Conservation (phyloP, 164 flowering plant genomes). For the Magnolia kwangsiensis region DNA sequence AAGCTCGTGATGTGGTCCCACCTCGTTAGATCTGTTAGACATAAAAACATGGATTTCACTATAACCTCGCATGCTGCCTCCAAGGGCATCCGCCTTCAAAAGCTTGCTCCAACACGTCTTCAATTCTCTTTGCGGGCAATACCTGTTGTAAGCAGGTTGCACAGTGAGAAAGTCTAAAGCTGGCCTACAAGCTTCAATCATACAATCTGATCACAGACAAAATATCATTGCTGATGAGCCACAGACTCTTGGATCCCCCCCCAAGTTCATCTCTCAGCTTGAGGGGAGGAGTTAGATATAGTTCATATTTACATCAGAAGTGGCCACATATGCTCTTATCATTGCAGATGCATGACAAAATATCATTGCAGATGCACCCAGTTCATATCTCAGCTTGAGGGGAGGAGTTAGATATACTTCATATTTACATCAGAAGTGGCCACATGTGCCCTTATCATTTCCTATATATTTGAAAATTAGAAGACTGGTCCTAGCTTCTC, state of each 20-base stretch:
- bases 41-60: constrained; percentile 13
- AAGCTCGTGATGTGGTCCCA: neutral
- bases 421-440: no score
- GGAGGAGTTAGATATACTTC: no score
- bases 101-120: constrained; percentile 95
- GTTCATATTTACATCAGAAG: no score
- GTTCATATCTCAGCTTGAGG: no score
- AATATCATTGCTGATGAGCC: neutral
- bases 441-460: no score
- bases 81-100: constrained; percentile 96
- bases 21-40: neutral
- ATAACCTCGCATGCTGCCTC: constrained; percentile 69
- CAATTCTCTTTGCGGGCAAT: constrained; percentile 83
- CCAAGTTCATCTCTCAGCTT: no score
- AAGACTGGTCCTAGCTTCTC: neutral
- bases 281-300: no score
- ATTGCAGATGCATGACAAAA: no score
- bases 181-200: neutral
- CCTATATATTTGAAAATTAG: no score
- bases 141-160: constrained; percentile 40
- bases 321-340: no score
- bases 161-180: constrained; percentile 1
- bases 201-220: neutral
- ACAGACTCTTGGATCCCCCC: no score
- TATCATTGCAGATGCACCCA: no score